A percentile compares a stretch with the other conserved stretches of the same genome.
Evolutionary conservation across 2,329 filamentous ascomycete genomes (phyloP).

Genomic region (Xylariaceae sp.): DNA sequence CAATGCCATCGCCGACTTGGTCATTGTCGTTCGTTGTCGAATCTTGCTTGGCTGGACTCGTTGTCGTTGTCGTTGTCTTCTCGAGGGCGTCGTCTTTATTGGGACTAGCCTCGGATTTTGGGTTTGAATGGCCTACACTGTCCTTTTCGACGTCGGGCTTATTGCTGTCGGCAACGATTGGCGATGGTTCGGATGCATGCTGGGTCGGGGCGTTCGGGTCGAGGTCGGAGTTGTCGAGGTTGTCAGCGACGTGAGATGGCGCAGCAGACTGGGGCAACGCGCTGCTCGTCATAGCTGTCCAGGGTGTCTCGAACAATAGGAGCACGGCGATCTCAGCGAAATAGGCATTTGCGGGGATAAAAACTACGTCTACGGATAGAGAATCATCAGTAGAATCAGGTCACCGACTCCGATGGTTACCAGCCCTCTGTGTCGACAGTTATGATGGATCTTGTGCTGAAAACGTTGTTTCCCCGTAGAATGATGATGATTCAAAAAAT

Average conservation of each 20-base stretch:
- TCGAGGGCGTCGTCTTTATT: constrained; percentile 7
- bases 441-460: constrained; percentile 40
- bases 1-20: constrained; percentile 13
- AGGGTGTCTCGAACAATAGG: constrained; percentile 38
- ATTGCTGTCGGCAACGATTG: not conserved
- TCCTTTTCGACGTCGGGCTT: not conserved
- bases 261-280: constrained; percentile 48
- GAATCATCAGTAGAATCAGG: constrained; percentile 38
- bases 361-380: constrained; percentile 51
- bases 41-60: constrained; percentile 28
- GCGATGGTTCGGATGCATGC: not conserved
- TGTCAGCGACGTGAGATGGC: constrained; percentile 33
- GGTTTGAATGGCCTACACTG: constrained; percentile 10
- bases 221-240: constrained; percentile 1
- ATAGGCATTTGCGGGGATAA: constrained; percentile 52
- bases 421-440: constrained; percentile 44
- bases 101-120: constrained; percentile 16
- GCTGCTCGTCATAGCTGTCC: constrained; percentile 54
- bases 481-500: constrained; percentile 37
- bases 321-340: constrained; percentile 51
- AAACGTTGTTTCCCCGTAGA: constrained; percentile 45
- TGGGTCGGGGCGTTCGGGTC: constrained; percentile 16
- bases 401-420: constrained; percentile 51
- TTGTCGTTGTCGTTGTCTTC: constrained; percentile 1
- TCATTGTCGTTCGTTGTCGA: constrained; percentile 18